phyloP scores from a whole-genome alignment of 441 rosid species.

The Aleurites moluccanus region DNA sequence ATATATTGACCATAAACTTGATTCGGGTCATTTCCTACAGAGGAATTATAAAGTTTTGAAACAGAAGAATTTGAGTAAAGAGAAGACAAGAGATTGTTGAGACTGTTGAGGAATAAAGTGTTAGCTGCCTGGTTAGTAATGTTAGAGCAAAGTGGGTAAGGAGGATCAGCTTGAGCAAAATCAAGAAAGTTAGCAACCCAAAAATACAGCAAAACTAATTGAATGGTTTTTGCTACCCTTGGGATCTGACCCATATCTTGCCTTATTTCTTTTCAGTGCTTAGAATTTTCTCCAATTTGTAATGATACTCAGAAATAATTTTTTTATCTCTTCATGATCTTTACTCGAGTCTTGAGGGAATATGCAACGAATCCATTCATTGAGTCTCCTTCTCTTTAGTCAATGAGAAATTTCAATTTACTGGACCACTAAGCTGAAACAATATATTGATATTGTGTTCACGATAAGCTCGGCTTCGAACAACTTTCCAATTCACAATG shows the following conservation, averaged over 20 bases:
- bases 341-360: not conserved
- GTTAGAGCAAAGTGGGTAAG: constrained; percentile 28
- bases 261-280: not conserved
- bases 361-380: not conserved
- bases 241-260: constrained; percentile 22
- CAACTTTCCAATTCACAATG: too few relatives aligned
- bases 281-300: not conserved
- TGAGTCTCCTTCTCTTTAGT: not conserved
- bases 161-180: constrained; percentile 36
- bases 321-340: not conserved
- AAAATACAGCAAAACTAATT: constrained; percentile 17
- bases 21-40: constrained; percentile 28
- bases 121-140: not conserved
- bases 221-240: constrained; percentile 6
- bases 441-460: too few relatives aligned
- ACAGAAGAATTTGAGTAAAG: constrained; percentile 31
- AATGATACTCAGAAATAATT: not conserved
- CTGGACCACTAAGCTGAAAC: too few relatives aligned
- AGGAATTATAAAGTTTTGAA: constrained; percentile 17
- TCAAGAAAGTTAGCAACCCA: constrained; percentile 8
- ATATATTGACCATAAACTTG: constrained; percentile 35
- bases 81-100: constrained; percentile 7
- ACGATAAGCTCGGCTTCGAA: too few relatives aligned
- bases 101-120: constrained; percentile 25
- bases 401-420: not conserved